Evolutionary conservation across 306 rosid species (phyloP), one percentile per base, ranked within the genome.

Genomic region (Gastrolobium bilobum): DNA sequence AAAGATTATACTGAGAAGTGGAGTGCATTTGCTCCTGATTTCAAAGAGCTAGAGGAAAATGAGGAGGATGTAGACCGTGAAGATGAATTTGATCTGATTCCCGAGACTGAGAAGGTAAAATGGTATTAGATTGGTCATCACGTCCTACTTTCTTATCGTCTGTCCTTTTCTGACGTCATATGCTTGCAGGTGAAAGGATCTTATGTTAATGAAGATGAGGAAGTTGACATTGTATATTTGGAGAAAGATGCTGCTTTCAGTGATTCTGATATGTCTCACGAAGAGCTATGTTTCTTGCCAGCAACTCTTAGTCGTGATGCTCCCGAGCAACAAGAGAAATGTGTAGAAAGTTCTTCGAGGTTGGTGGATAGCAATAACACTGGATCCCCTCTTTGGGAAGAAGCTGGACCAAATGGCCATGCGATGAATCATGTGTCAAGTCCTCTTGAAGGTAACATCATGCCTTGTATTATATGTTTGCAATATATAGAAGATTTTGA

Each of bases 1-100:
- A 95, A 95, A 88, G 99, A 95, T 84, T 93, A 93, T 73, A 95
- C 98, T 14, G 99, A 95, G 90, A 93, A 91, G 74, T 93, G 98
- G 99, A 95, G 99, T 89, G 98, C 99, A 64, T 95, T 95, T 90
- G 99, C 99, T 78, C 99, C 98, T 59, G 99, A 95, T 82, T 95
- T 95, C 82, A 95, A 95, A 81, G 99, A 95, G 90, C 97, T 95
- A 3, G 99, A 95, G 80, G 99, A 95, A 88, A 95, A 95, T 40
- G 99, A 92, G 80, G 99, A 95, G 83, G 92, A 95, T 7, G 86
- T 95, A 2, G 99, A 95, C 77, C 86, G 92, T 38, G 99, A 95
- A 84, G 99, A 96, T 82, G 99, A 96, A 58, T 96, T 96, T 87
- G 99, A 96, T 93, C 84, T 96, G 86, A 85, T 84, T 73, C 98